Base-by-base conservation (phyloP, 139 green algal species). In the Bryopsis sp. region DNA sequence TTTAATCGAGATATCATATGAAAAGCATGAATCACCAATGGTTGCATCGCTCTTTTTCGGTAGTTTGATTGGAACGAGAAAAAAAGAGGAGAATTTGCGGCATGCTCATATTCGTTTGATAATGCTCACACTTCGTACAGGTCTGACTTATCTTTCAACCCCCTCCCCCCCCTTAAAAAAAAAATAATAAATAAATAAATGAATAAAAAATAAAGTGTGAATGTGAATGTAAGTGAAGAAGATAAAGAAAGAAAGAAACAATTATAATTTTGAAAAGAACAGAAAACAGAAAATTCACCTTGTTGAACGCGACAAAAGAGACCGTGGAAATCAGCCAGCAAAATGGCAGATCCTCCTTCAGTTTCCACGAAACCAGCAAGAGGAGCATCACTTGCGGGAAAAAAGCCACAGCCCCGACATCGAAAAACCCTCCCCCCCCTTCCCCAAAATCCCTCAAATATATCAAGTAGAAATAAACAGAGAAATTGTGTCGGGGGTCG, bases 401-500 rank as follows among this genome's bases (percentile, higher is more conserved):
- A 2, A 34, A 7, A 31, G 24, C 19, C 8, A 39, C n/a, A 72
- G 34, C 39, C 64, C 37, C 76, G 66, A 79, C 57, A 50, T 58
- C 63, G 33, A 50, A 15, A 38, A 38, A 39, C 24, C 66, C 3
- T 8, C n/a, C 3, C 37, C 39, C 43, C 22, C 28, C n/a, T 29
- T 31, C 24, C n/a, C 39, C n/a, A 38, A 38, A 54, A 26, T 62
- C 54, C 57, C 29, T 74, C 8, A 97, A 64, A 76, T 97, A 97
- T 2, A 86, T 78, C 2, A 76, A 72, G 66, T 92, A 92, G 64
- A 90, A 98, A 60, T 91, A 85, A 2, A 85, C 72, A 2, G 91
- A 91, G 71, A 98, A 98, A 80, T 94, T 98, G 84, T 98, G 92
- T 26, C 91, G 74, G 0, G 83, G 92, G 66, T 97, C 92, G 0